A percentile compares a stretch with the other conserved stretches of the same genome.
Evolutionary conservation across 2,329 filamentous ascomycete species (phyloP).

Genomic region (Sporothrix protearum): DNA sequence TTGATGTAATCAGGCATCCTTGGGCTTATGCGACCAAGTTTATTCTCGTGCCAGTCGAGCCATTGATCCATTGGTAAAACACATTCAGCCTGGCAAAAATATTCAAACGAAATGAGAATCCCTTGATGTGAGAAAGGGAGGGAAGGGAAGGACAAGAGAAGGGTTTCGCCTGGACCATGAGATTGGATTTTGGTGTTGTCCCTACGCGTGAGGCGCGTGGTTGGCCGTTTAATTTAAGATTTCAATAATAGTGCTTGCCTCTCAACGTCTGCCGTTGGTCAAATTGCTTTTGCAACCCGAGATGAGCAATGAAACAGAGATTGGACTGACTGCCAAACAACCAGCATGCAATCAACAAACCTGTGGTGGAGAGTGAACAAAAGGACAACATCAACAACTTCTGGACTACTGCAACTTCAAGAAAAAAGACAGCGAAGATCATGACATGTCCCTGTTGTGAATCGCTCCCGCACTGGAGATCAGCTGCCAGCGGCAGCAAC

Average conservation of each 20-base stretch:
- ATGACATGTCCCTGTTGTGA: not conserved
- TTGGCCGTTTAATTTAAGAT: not conserved
- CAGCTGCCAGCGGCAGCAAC: not conserved
- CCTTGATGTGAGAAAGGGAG: not conserved
- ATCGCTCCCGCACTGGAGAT: not conserved
- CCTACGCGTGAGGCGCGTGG: not conserved
- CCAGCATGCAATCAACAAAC: not conserved
- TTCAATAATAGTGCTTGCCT: not conserved
- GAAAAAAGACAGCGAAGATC: not conserved
- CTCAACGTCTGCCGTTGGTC: not conserved
- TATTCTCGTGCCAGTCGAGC: not conserved
- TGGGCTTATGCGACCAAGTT: not conserved
- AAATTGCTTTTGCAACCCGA: not conserved
- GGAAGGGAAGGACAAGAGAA: not conserved
- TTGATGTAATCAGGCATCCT: not conserved
- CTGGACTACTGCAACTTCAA: not conserved
- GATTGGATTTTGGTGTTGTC: not conserved
- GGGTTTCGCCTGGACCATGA: not conserved
- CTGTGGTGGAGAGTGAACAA: not conserved
- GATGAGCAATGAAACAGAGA: constrained; percentile 1
- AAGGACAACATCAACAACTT: no score
- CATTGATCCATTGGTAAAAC: not conserved
- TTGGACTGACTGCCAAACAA: not conserved
- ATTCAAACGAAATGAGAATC: not conserved
- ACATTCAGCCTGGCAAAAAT: not conserved